Evolutionary conservation across 2,329 filamentous ascomycete species (phyloP), one percentile per base, ranked within the genome.

Genomic region (Chrysosphaeria jannelii): DNA sequence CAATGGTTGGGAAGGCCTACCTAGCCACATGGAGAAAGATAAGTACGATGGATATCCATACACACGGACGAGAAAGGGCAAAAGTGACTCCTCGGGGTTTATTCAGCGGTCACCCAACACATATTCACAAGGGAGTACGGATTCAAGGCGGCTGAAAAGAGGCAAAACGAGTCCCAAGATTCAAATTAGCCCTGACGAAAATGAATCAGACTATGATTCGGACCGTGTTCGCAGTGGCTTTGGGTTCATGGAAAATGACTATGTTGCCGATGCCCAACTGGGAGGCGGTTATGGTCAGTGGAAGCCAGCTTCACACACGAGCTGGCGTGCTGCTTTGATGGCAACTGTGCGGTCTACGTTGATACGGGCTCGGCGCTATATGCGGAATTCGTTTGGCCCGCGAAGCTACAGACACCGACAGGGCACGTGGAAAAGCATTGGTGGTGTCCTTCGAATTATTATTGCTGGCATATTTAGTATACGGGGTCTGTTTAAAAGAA

Each of bases 1-100:
- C 5, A 10, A 19, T 21, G 22, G 13, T 20, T 40, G 53, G 1
- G 55, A 57, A 6, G 33, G 51, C 14, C 54, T 48, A 38, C n/a
- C n/a, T 18, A 18, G 7, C 16, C 60, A 60, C 39, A 62, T 62
- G 35, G 48, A 49, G 29, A 62, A 62, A 35, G 35, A 46, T 5
- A 57, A 63, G 23, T 44, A 45, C 26, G 43, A 48, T 25, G 48
- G 48, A 20, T 41, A 34, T 37, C 5, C 49, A 31, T 5, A 25
- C 37, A 14, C 34, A 36, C 15, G 18, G 29, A 26, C 5, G 30
- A 27, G 8, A 10, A 10, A 14, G 2, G 33, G 35, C 3, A 34
- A 28, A 6, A 38, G 39, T 6, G 42, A 43, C 0, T 14, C 41
- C 4, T 40, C 42, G 1, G 30, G 35, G 2, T 36, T 35, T 11